Conservation (phyloP, 2,329 filamentous ascomycete species). For the Penicillium sp. region DNA sequence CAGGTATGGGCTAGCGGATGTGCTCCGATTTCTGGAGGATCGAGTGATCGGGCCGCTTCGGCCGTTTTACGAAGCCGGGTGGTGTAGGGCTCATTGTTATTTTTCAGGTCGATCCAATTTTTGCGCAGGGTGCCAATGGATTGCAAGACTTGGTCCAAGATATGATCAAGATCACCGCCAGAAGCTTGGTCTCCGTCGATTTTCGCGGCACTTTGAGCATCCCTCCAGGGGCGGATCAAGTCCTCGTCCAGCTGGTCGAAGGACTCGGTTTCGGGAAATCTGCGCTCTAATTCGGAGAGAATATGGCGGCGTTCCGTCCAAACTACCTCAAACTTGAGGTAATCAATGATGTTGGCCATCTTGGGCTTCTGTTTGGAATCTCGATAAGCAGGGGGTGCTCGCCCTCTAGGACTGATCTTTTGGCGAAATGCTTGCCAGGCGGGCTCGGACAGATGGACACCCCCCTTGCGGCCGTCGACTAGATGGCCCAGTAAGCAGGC, state of each 20-base stretch:
- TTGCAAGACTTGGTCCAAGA: slow-evolving; percentile 14
- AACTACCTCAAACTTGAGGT: slow-evolving; percentile 40
- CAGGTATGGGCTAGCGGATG: slow-evolving; percentile 34
- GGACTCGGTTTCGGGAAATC: slow-evolving; percentile 19
- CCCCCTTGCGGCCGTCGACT: slow-evolving; percentile 43
- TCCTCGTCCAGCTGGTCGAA: slow-evolving; percentile 27
- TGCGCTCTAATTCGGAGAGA: slow-evolving; percentile 26
- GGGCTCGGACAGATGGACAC: slow-evolving; percentile 37
- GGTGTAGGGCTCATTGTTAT: slow-evolving; percentile 16
- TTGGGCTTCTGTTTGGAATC: slow-evolving; percentile 19
- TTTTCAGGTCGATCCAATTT: slow-evolving; percentile 16
- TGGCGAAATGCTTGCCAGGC: slow-evolving; percentile 35
- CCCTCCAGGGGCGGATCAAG: slow-evolving; percentile 29
- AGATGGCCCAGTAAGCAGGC: slow-evolving; percentile 41
- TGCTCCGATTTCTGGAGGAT: slow-evolving; percentile 23
- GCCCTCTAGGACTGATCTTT: slow-evolving; percentile 24
- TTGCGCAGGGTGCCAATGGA: slow-evolving; percentile 15
- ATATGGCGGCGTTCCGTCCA: slow-evolving; percentile 24
- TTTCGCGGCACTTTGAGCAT: slow-evolving; percentile 19
- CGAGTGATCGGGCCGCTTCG: slow-evolving; percentile 26
- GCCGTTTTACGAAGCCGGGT: slow-evolving; percentile 21
- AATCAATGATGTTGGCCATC: slow-evolving; percentile 39
- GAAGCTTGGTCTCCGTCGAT: slow-evolving; percentile 8
- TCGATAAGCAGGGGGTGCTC: slow-evolving; percentile 36
- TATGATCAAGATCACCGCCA: slow-evolving; percentile 13